These are phyloP conservation scores for Pinus albicaulis DNA, from an alignment of 75 land plant genomes.

Conservation along the genomic window DNA sequence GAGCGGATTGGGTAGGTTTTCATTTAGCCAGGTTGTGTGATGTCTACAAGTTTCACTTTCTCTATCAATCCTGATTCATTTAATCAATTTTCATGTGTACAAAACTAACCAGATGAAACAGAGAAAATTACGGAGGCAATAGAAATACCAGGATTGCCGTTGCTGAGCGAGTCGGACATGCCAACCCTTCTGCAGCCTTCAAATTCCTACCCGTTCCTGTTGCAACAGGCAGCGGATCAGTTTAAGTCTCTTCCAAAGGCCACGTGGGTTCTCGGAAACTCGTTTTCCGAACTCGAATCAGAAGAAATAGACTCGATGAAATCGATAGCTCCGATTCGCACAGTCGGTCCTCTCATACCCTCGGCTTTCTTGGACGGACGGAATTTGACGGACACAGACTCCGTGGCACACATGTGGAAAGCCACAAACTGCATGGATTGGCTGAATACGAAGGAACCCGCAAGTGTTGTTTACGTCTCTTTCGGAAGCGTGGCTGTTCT, in stretches of 20 bases:
- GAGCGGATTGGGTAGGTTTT: no score
- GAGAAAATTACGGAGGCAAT: conserved; percentile 18
- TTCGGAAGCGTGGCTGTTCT: conserved; percentile 37
- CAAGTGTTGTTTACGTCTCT: conserved; percentile 29
- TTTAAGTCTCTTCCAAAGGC: conserved; percentile 24
- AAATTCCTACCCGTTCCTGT: conserved; percentile 16
- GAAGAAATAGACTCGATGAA: conserved; percentile 30
- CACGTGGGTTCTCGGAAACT: conserved; percentile 46
- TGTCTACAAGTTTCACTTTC: conserved; percentile 12
- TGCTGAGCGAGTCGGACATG: conserved; percentile 40
- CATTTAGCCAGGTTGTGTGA: no score
- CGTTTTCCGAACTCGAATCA: conserved; percentile 56
- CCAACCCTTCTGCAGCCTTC: conserved; percentile 47
- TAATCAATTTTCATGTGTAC: conserved; percentile 11
- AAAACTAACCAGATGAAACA: neutral
- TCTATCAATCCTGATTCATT: conserved; percentile 13
- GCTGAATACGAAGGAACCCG: conserved; percentile 26
- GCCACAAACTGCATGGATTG: conserved; percentile 18
- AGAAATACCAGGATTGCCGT: conserved; percentile 48
- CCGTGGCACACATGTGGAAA: conserved; percentile 18
- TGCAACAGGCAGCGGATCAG: conserved; percentile 13
- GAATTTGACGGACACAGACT: no score
- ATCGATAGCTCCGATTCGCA: conserved; percentile 10
- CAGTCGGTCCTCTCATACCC: conserved; percentile 60
- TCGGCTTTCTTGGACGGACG: neutral